Evolutionary conservation across 2,329 filamentous ascomycete species (phyloP).

Genomic region (Dactylellina cionopaga): DNA sequence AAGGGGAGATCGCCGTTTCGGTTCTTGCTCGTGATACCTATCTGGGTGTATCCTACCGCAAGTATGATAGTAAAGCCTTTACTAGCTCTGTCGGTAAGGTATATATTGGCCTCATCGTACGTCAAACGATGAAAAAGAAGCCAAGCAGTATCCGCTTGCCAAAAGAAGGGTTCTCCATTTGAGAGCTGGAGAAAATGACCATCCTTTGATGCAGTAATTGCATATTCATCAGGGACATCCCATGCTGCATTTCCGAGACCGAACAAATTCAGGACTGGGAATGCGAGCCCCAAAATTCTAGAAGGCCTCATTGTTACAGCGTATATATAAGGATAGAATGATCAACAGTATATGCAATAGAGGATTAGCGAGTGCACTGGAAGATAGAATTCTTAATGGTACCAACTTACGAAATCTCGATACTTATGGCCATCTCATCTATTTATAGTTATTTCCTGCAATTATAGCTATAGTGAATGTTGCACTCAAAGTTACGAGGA

Average conservation of each 20-base stretch:
- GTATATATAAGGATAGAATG: too few relatives aligned
- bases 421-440: too few relatives aligned
- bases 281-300: background rate
- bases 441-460: too few relatives aligned
- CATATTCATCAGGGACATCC: constrained; percentile 16
- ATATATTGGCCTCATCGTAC: constrained; percentile 21
- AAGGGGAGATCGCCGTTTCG: constrained; percentile 46
- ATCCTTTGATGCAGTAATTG: constrained; percentile 17
- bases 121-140: constrained; percentile 26
- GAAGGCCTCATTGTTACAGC: constrained; percentile 6
- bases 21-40: constrained; percentile 56
- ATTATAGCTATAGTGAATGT: too few relatives aligned
- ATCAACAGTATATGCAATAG: too few relatives aligned
- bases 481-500: too few relatives aligned
- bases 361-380: too few relatives aligned
- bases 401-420: too few relatives aligned
- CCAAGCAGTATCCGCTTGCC: constrained; percentile 22
- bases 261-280: background rate
- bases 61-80: constrained; percentile 45
- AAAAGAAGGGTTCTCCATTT: constrained; percentile 6
- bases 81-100: constrained; percentile 31
- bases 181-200: constrained; percentile 8
- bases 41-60: constrained; percentile 17
- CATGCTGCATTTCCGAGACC: background rate
- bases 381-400: too few relatives aligned